Evolutionary conservation across 192 early-diverging fungal species (phyloP), one percentile per base, ranked within the genome.

Genomic region (Podochytrium sp.): DNA sequence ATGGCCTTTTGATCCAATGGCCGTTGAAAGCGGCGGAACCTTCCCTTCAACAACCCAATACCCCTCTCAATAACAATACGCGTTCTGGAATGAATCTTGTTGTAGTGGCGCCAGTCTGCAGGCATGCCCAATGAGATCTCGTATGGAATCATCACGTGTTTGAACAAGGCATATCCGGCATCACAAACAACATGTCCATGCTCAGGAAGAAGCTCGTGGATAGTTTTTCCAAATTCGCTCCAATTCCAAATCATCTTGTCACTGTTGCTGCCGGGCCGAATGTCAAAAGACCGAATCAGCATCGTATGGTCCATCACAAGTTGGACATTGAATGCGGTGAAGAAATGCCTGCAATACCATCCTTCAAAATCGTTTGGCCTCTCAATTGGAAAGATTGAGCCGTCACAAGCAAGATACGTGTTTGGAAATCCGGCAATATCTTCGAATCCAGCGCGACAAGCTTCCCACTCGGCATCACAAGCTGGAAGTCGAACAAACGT

Each of bases 351-450:
- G 27, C 32, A 50, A 32, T 50, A 67, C 40, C 47, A 67, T n/a
- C 65, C 65, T 50, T 67, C 65, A 67, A 42, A 67, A 20, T 67
- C 42, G 1, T 50, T 14, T 1, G 42, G 65, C 33, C 49, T 1
- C 65, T 67, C 65, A 33, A 67, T 67, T 50, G 20, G 27, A 51
- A 67, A 67, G 16, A 67, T 16, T 16, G 65, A 50, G 7, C 65
- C 65, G 47, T 42, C 65, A 53, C 53, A 27, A 29, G 65, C 65
- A 42, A 67, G 47, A 33, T 32, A 32, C 7, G 65, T 35, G 35
- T 42, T 50, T 4, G 65, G 65, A 67, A 67, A 67, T 2, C 47
- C 47, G 1, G 42, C 39, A 32, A 18, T 1, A 7, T n/a, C 42
- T 1, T n/a, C 14, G 12, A 67, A 27, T 37, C 65, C 65, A 12